These are phyloP conservation scores for Plectosphaerella sp. DNA, from an alignment of 2,329 filamentous ascomycete species.

Conservation along the genomic window DNA sequence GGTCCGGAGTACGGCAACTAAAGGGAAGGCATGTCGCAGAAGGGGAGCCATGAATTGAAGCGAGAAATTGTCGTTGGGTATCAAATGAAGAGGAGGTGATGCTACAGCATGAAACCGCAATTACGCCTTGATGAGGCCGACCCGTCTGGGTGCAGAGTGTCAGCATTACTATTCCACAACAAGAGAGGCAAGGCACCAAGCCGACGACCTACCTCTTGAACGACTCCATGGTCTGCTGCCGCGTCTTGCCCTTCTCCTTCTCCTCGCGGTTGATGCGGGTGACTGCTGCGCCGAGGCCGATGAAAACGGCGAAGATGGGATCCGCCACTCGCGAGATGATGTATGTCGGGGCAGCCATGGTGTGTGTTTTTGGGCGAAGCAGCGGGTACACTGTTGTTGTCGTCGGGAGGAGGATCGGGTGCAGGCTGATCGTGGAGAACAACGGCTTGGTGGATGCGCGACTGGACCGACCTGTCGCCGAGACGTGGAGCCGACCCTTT, in stretches of 20 bases:
- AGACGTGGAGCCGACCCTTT: too few relatives aligned
- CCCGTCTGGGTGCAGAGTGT: constrained; percentile 11
- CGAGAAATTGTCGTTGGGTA: neutral
- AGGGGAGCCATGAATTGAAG: neutral
- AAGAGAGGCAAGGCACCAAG: constrained; percentile 2
- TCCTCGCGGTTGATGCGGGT: constrained; percentile 57
- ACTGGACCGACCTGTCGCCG: too few relatives aligned
- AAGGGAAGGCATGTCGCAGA: neutral
- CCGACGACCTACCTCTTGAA: constrained; percentile 33
- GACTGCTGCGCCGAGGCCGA: constrained; percentile 50
- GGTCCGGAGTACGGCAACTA: constrained; percentile 39
- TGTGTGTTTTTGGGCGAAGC: constrained; percentile 1
- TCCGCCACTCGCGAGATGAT: constrained; percentile 57
- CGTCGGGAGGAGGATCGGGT: neutral
- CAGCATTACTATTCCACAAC: neutral
- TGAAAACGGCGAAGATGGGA: constrained; percentile 53
- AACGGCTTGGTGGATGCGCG: neutral
- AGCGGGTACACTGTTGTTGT: neutral
- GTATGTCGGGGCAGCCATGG: constrained; percentile 51
- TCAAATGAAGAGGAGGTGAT: constrained; percentile 1
- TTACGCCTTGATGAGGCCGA: constrained; percentile 7
- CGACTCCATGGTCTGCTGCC: constrained; percentile 43
- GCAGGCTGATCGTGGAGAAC: neutral
- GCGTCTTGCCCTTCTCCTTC: constrained; percentile 51
- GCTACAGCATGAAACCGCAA: neutral